Evolutionary conservation across 2,329 filamentous ascomycete species (phyloP).

Genomic region (Aspergillus thermomutatus): DNA sequence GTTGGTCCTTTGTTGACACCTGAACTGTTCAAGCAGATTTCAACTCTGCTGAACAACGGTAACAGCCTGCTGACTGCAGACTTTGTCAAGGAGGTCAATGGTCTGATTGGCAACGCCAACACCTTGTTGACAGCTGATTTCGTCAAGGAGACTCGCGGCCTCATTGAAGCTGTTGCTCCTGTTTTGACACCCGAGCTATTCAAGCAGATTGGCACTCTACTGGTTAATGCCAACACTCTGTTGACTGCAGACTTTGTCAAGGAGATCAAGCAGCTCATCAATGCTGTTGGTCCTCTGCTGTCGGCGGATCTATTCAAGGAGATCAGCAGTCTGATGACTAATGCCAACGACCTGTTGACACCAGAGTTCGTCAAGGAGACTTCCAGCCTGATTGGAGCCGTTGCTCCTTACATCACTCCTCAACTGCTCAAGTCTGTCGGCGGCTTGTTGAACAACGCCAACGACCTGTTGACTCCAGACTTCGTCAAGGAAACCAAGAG

Average conservation of each 20-base stretch:
- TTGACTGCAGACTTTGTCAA: constrained; percentile 29
- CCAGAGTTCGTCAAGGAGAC: constrained; percentile 21
- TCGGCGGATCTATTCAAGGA: constrained; percentile 22
- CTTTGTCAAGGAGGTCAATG: constrained; percentile 14
- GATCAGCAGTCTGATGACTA: constrained; percentile 17
- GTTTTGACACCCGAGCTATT: constrained; percentile 22
- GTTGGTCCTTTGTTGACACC: constrained; percentile 2
- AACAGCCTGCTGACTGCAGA: constrained; percentile 4
- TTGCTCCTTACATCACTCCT: constrained; percentile 16
- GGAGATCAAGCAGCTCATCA: constrained; percentile 22
- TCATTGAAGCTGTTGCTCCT: constrained; percentile 22
- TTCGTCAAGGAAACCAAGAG: constrained; percentile 25
- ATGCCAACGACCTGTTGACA: constrained; percentile 23
- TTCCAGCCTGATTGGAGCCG: constrained; percentile 13
- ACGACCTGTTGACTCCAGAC: constrained; percentile 19
- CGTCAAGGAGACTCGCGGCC: constrained; percentile 23
- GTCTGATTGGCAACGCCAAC: constrained; percentile 23
- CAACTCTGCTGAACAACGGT: constrained; percentile 1
- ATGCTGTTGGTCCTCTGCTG: constrained; percentile 17
- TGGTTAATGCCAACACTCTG: constrained; percentile 26
- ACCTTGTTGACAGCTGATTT: constrained; percentile 29
- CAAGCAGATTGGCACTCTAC: constrained; percentile 21
- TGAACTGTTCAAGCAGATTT: constrained; percentile 3
- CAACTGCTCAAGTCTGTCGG: constrained; percentile 19
- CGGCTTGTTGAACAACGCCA: constrained; percentile 21